Evolutionary conservation across 805 yeast genomes (phyloP), one percentile per base, ranked within the genome.

Genomic region (Schwanniomyces occidentalis): DNA sequence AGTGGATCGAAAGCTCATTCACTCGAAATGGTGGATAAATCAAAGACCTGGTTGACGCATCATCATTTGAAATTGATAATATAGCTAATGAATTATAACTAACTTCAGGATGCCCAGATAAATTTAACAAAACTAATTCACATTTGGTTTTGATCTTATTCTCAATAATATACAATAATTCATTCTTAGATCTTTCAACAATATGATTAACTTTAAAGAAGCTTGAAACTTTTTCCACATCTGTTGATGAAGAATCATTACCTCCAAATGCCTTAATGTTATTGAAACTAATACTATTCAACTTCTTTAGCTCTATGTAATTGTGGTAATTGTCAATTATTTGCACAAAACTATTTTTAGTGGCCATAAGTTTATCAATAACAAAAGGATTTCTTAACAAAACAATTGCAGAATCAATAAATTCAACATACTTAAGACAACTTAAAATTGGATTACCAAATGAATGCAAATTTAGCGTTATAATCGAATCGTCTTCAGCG

Each of bases 1-100:
- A 41, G 18, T 49, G 32, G 31, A 62, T 46, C 9, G 61, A 45
- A 14, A 64, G 47, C 35, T 65, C 71, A 39, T 64, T 63, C 32
- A 63, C 42, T 31, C 74, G 42, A 42, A 68, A 67, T 2, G 74
- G 74, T 6, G 74, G 73, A 41, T 48, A 67, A 42, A 68, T 35
- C 21, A 68, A 56, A 7, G 62, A 56, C 17, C 73, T 49, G 1
- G 58, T 39, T 3, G 36, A 42, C 6, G 29, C 28, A 5, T 34
- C 26, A 14, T 43, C 46, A n/a, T 30, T 26, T 6, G 56, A 54
- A 12, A 56, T 37, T 3, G 49, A 43, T 32, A 67, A 44, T 9
- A 68, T 48, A 5, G 71, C 74, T 46, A 67, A 56, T 5, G 74
- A 57, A 37, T 67, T 62, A 41, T 46, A 61, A 5, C 23, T n/a